Evolutionary conservation across 352 stramenopile species (phyloP), one percentile per base, ranked within the genome.

Genomic region (Phytophthora pseudosyringae): DNA sequence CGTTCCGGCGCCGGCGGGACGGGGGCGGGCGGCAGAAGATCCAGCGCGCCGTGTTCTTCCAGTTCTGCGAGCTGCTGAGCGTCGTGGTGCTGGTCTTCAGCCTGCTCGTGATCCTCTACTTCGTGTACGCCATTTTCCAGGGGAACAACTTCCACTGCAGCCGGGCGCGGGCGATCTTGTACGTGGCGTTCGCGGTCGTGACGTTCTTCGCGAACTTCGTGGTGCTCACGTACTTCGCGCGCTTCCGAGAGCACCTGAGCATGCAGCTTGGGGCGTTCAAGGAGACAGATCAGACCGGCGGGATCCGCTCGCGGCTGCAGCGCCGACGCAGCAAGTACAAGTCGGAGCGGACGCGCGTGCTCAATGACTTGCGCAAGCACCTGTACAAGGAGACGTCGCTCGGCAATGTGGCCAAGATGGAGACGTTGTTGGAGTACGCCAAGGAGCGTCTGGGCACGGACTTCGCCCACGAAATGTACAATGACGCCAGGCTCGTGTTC

Each of bases 231-330:
- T 89, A 88, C 61, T 95, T 94, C 64, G 80, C 85, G 18, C 87
- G 85, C 10, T 95, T 95, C 69, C 81, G 87, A 32, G 87, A 95
- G 64, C 87, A 95, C 51, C 60, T 95, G 51, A 92, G 90, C 64
- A 93, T 93, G 87, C 85, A 93, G 59, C 71, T 95, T 10, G 87
- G 87, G 8, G 87, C 86, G 1, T 93, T 93, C 67, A 88, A 91
- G 49, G 86, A 95, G 57, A 82, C 75, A 26, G 84, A 92, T 50
- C 86, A 95, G 51, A 95, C 84, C 1, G 86, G 86, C n/a, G 81
- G 88, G 39, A 79, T 94, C 29, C 86, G 86, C 25, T 77, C 81
- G 13, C 76, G 81, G 4, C 49, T 90, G 13, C 43, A 73, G 16
- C 43, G 63, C 13, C 64, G 70, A 18, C 55, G 71, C 36, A 65